Evolutionary conservation across 176 grass and related monocot species (phyloP).

Genomic region (Phragmites australis): DNA sequence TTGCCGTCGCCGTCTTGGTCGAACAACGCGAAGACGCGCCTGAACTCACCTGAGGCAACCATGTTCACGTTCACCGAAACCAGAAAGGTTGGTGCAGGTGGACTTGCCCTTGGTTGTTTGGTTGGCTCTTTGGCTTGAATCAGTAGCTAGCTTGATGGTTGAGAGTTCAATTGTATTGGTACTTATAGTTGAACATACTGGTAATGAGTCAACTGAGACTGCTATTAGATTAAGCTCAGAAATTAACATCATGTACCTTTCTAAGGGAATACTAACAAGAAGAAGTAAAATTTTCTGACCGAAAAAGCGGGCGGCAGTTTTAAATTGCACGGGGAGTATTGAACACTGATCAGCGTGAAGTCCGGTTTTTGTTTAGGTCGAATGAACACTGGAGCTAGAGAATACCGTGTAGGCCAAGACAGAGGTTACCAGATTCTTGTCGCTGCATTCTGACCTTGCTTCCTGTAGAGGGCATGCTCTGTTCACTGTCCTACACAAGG

Average conservation of each 20-base stretch:
- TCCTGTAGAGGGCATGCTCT: slow-evolving; percentile 42
- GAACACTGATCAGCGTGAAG: slow-evolving; percentile 1
- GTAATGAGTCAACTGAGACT: neutral
- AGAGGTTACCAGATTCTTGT: slow-evolving; percentile 32
- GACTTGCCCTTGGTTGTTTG: neutral
- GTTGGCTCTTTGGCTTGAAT: neutral
- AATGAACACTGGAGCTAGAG: neutral
- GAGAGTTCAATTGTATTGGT: neutral
- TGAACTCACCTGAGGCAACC: neutral
- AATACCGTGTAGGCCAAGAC: slow-evolving; percentile 32
- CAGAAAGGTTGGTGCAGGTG: neutral
- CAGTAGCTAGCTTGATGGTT: neutral
- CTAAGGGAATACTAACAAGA: neutral
- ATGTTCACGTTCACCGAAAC: neutral
- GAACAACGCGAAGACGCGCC: slow-evolving; percentile 21
- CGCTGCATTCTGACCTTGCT: slow-evolving; percentile 46
- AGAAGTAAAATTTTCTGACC: neutral
- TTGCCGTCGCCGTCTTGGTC: slow-evolving; percentile 35
- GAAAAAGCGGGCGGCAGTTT: neutral
- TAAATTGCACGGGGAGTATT: neutral
- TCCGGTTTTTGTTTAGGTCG: neutral
- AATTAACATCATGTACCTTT: neutral
- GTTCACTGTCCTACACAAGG: slow-evolving; percentile 38
- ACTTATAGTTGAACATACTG: neutral
- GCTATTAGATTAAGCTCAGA: neutral